Evolutionary conservation across 2,329 filamentous ascomycete species (phyloP).

Genomic region (Laburnicola sp.): DNA sequence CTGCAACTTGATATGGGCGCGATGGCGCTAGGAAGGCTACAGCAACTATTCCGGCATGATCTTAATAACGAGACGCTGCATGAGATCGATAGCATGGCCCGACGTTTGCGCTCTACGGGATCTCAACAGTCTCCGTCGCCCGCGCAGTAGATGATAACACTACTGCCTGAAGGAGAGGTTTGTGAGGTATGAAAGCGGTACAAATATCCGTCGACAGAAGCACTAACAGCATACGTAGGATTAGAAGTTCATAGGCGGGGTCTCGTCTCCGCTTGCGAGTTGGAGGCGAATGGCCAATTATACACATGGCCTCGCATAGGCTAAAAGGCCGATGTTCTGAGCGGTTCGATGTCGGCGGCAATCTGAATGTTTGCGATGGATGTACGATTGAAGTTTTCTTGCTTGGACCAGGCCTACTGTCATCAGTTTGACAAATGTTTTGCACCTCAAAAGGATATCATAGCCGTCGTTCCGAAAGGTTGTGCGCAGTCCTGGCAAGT

Average conservation of each 20-base stretch:
- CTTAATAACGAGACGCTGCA: conserved; percentile 18
- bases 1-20: conserved; percentile 17
- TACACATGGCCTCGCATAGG: too few relatives aligned
- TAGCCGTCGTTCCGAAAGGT: not conserved
- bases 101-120: not conserved
- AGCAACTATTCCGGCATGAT: conserved; percentile 13
- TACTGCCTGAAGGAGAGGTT: too few relatives aligned
- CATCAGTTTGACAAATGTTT: too few relatives aligned
- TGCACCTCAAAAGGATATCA: too few relatives aligned
- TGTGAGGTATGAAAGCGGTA: too few relatives aligned
- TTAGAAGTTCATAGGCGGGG: not conserved
- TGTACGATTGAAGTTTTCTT: too few relatives aligned
- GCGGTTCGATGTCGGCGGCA: too few relatives aligned
- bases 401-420: too few relatives aligned
- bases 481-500: not conserved
- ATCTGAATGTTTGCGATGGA: too few relatives aligned
- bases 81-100: conserved; percentile 15
- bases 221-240: not conserved
- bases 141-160: not conserved
- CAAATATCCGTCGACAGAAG: not conserved
- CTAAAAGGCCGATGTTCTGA: too few relatives aligned
- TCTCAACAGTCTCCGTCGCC: not conserved
- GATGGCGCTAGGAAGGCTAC: conserved; percentile 15
- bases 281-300: too few relatives aligned
- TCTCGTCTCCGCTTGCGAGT: too few relatives aligned